These are phyloP conservation scores for Cucumis sativus DNA, from an alignment of 306 rosid genomes.

Conservation along the genomic window DNA sequence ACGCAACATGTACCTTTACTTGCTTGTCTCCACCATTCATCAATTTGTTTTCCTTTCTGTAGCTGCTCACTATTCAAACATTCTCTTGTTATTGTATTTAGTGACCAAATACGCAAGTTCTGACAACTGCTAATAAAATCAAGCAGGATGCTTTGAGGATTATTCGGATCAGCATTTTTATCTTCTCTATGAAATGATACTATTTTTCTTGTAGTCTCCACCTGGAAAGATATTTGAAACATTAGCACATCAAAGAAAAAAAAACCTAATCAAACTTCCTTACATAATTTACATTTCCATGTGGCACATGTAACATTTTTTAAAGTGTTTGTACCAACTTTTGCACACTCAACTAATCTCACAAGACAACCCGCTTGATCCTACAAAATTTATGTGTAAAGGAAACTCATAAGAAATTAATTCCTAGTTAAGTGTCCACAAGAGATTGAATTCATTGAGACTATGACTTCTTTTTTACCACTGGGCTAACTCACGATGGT, in stretches of 20 bases:
- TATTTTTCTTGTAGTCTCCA: conserved; percentile 88
- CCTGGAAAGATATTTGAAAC: conserved; percentile 32
- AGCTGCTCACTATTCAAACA: conserved; percentile 89
- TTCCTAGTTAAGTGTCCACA: too few relatives aligned
- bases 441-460: too few relatives aligned
- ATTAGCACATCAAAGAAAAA: neutral
- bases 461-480: too few relatives aligned
- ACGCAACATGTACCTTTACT: conserved; percentile 54
- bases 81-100: conserved; percentile 84
- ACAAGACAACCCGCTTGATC: too few relatives aligned
- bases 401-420: too few relatives aligned
- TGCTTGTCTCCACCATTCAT: conserved; percentile 99
- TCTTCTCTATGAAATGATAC: conserved; percentile 93
- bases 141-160: conserved; percentile 78
- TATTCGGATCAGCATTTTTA: conserved; percentile 74
- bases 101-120: conserved; percentile 94
- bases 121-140: conserved; percentile 96
- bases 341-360: too few relatives aligned
- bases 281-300: neutral
- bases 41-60: conserved; percentile 97
- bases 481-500: too few relatives aligned
- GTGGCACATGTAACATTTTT: neutral
- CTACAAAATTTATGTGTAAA: too few relatives aligned
- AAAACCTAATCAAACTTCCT: neutral
- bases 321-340: too few relatives aligned